Conservation (phyloP, 192 early-diverging fungal genomes). For the Rhizophagus sp. region DNA sequence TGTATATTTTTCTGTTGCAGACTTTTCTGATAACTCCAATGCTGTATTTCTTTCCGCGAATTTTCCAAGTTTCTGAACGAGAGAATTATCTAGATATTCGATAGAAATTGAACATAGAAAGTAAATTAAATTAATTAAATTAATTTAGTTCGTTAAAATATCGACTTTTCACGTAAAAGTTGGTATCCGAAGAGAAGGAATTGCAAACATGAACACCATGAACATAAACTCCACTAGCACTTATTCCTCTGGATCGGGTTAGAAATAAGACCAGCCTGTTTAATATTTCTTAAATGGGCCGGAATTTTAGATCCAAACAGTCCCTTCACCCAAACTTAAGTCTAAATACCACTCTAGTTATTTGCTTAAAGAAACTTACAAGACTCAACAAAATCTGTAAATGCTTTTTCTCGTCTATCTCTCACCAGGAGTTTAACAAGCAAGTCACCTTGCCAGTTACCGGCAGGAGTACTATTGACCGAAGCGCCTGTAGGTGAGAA, state of each 20-base stretch:
- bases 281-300: neutral
- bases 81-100: constrained; percentile 41
- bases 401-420: constrained; percentile 49
- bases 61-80: constrained; percentile 43
- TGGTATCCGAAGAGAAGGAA: neutral
- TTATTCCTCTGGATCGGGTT: neutral
- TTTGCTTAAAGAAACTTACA: constrained; percentile 37
- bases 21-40: constrained; percentile 37
- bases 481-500: neutral
- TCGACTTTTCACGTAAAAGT: neutral
- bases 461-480: neutral
- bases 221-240: neutral
- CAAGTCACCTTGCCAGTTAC: constrained; percentile 43
- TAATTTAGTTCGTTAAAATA: neutral
- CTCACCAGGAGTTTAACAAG: constrained; percentile 42
- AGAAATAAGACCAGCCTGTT: neutral
- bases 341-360: neutral
- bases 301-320: too few relatives aligned
- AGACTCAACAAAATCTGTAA: constrained; percentile 49
- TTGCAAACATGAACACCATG: neutral
- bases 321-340: too few relatives aligned
- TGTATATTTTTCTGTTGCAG: constrained; percentile 37
- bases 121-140: neutral
- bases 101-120: neutral
- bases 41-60: constrained; percentile 44